phyloP scores from a whole-genome alignment of 352 stramenopile genomes.

The Globisporangium apiculatum region DNA sequence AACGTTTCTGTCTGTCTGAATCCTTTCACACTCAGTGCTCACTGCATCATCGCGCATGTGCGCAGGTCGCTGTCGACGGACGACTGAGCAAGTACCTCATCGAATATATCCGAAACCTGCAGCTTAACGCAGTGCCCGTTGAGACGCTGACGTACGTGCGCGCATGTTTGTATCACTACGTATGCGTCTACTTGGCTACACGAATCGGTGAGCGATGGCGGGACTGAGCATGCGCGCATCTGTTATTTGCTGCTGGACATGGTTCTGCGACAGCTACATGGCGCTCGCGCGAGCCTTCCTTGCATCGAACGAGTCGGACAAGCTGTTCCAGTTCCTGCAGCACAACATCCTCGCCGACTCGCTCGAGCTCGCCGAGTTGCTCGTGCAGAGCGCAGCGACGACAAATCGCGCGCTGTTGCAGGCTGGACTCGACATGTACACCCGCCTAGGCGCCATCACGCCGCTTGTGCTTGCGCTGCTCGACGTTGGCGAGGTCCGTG shows the following conservation, averaged over 20 bases:
- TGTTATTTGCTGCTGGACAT: neutral
- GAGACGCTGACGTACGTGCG: constrained; percentile 52
- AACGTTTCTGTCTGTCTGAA: constrained; percentile 3
- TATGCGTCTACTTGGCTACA: neutral
- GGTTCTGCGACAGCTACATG: constrained; percentile 29
- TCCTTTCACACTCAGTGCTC: neutral
- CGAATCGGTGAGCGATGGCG: too few relatives aligned
- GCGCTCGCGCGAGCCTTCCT: constrained; percentile 49
- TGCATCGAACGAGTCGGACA: constrained; percentile 24
- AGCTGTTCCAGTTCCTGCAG: constrained; percentile 66
- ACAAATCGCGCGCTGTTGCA: constrained; percentile 32
- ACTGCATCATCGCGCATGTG: neutral
- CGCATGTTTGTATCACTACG: neutral
- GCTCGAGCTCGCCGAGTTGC: constrained; percentile 40
- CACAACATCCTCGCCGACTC: constrained; percentile 54
- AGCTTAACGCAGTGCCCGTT: constrained; percentile 36
- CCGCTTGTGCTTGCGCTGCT: constrained; percentile 45
- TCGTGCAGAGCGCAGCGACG: constrained; percentile 23
- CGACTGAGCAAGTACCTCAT: constrained; percentile 47
- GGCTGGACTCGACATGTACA: constrained; percentile 65
- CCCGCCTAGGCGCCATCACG: constrained; percentile 34
- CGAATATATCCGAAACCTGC: constrained; percentile 61
- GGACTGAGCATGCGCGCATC: neutral
- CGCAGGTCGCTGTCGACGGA: constrained; percentile 26
- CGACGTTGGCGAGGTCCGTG: constrained; percentile 32